Conservation (phyloP, 1,284 basidiomycete species). For the Leccinum discolor region DNA sequence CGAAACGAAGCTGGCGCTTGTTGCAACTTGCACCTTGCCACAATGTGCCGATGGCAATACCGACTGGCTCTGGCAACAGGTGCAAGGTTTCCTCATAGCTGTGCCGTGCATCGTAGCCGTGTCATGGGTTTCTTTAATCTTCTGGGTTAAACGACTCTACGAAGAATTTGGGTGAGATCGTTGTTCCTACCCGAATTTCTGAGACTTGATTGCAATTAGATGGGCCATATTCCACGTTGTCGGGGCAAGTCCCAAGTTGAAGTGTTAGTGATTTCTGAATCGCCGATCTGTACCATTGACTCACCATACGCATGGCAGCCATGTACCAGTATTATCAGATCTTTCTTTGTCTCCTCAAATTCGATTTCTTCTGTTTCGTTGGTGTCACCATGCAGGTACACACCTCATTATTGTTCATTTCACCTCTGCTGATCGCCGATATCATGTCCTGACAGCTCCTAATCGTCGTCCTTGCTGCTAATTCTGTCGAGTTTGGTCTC, state of each 20-base stretch:
- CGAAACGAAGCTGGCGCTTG: constrained; percentile 65
- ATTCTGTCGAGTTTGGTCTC: constrained; percentile 75
- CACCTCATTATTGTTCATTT: background rate
- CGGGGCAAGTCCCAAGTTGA: constrained; percentile 79
- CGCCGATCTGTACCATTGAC: background rate
- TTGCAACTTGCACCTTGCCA: constrained; percentile 32
- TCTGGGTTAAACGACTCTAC: constrained; percentile 56
- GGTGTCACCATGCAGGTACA: constrained; percentile 85
- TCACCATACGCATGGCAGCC: constrained; percentile 39
- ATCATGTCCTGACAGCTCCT: constrained; percentile 49
- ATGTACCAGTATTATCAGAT: constrained; percentile 88
- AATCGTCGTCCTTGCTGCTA: constrained; percentile 65
- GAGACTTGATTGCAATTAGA: constrained; percentile 35
- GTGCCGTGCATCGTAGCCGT: constrained; percentile 53
- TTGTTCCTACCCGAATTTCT: background rate
- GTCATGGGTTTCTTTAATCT: constrained; percentile 53
- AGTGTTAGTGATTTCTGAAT: constrained; percentile 50
- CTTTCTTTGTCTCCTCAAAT: constrained; percentile 83
- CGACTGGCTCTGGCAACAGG: constrained; percentile 40
- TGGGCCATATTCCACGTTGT: constrained; percentile 89
- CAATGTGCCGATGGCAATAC: constrained; percentile 8
- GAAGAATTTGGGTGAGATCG: constrained; percentile 60
- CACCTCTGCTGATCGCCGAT: background rate
- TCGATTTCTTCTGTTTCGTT: constrained; percentile 84
- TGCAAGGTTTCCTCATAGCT: constrained; percentile 53